Percentiles rank a stretch among this genome's conserved stretches.
Conservation (phyloP, 75 land plant genomes). For the Sequoia sempervirens region DNA sequence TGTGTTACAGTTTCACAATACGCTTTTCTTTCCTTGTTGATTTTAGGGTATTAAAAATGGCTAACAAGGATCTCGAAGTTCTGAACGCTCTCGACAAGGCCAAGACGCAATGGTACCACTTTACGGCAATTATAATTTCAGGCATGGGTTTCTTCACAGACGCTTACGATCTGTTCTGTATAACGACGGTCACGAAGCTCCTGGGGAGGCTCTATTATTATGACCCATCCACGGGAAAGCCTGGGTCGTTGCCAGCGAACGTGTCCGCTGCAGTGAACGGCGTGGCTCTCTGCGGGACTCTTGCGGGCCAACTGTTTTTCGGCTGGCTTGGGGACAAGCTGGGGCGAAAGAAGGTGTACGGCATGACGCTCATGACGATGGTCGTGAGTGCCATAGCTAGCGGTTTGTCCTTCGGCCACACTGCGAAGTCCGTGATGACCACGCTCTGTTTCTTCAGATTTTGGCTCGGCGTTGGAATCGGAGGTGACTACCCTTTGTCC, state of each 20-base stretch:
- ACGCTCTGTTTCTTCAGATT: conserved; percentile 8
- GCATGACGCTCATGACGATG: conserved; percentile 19
- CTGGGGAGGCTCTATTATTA: conserved; percentile 51
- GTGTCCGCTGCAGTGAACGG: conserved; percentile 36
- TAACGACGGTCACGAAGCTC: conserved; percentile 42
- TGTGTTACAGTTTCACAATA: too few species aligned
- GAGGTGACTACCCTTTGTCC: conserved; percentile 27
- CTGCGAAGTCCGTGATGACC: conserved; percentile 13
- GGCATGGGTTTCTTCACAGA: conserved; percentile 67
- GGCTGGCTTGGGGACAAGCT: conserved; percentile 5
- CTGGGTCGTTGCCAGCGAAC: conserved; percentile 27
- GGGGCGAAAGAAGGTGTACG: conserved; percentile 24
- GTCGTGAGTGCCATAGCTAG: conserved; percentile 19
- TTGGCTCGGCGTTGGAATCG: conserved; percentile 35
- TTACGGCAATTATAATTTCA: conserved; percentile 33
- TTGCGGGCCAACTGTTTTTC: conserved; percentile 26
- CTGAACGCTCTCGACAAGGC: conserved; percentile 35
- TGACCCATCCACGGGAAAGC: conserved; percentile 17
- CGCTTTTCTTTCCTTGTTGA: too few species aligned
- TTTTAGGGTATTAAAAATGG: neutral
- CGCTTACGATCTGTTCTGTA: conserved; percentile 60
- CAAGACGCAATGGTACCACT: conserved; percentile 40
- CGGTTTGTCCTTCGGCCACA: conserved; percentile 20
- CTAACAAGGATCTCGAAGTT: conserved; percentile 7
- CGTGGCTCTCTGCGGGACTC: conserved; percentile 42